Evolutionary conservation across 176 grass and related monocot genomes (phyloP), one percentile per base, ranked within the genome.

Genomic region (Aegilops speltoides): DNA sequence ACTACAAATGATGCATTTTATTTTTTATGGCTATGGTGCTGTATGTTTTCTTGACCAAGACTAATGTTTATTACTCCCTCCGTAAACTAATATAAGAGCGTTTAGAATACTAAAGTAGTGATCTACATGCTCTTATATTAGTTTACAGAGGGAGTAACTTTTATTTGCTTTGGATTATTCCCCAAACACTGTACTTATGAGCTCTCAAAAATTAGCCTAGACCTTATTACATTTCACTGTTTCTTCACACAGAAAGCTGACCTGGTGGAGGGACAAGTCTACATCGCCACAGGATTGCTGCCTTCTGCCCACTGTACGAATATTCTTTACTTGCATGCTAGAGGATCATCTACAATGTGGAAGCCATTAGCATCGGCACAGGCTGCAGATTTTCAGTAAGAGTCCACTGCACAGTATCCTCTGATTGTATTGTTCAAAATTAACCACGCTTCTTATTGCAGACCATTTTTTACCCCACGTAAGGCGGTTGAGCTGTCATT

Each of bases 211-310:
- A 65, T 50, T 76, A 83, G 13, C 73, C 52, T 84, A 78, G 50
- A 84, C 15, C 2, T 74, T 37, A 79, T 72, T 71, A 14, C 22
- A 50, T 75, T 71, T 79, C 62, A 23, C 76, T 68, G 46, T 78
- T 84, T 23, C 63, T 92, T 63, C 37, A 79, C 82, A 82, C 85
- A 98, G 96, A 98, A 94, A 92, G 69, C 89, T 19, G 80, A 96
- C 73, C 88, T 98, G 50, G 84, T 94, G 85, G 96, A 98, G 88
- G 96, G 96, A 86, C 85, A 87, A 81, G 86, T 94, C 75, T 98
- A 96, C 83, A 85, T 69, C 79, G 93, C 95, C 76, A 91, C 88
- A 63, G 96, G 96, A 73, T 74, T 98, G 64, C 23, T 85, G 68
- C 92, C 93, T 83, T 88, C 86, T 61, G 84, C 79, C 71, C 80